Conservation (phyloP, 1,284 basidiomycete species). For the Ganoderma boninense region DNA sequence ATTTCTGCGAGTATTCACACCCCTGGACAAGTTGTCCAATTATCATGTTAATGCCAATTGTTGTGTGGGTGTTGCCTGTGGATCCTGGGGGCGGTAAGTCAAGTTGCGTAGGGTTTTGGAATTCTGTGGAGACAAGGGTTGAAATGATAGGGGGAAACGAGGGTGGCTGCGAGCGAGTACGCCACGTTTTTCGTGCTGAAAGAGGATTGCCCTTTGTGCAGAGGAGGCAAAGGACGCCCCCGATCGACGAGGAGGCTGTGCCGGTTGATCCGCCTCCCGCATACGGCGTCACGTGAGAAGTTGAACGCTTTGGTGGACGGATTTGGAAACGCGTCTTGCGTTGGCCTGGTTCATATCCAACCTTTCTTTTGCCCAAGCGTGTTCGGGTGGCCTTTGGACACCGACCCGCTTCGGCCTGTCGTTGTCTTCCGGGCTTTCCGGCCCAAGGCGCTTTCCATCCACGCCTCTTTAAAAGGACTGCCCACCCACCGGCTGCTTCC, state of each 20-base stretch:
- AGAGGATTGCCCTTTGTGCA: neutral
- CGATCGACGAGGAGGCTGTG: neutral
- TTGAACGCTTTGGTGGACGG: neutral
- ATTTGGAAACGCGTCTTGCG: constrained; percentile 4
- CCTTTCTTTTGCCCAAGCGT: constrained; percentile 2
- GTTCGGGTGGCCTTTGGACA: constrained; percentile 8
- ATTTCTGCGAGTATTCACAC: neutral
- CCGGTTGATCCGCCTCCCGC: neutral
- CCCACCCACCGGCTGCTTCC: neutral
- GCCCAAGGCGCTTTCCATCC: constrained; percentile 10
- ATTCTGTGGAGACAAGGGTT: neutral
- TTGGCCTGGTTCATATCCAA: neutral
- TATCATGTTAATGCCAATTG: neutral
- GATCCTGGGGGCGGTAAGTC: neutral
- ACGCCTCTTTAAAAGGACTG: constrained; percentile 17
- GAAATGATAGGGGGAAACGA: neutral
- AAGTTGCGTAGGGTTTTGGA: neutral
- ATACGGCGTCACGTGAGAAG: constrained; percentile 3
- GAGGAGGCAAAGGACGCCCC: neutral
- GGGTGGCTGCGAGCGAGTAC: neutral
- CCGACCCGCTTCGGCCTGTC: constrained; percentile 1
- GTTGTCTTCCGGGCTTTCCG: constrained; percentile 1
- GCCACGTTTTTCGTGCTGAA: neutral
- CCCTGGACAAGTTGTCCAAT: neutral
- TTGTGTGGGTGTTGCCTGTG: neutral